Evolutionary conservation across 495 filamentous ascomycete genomes (phyloP), one percentile per base, ranked within the genome.

Genomic region (Apiosordaria backusii): DNA sequence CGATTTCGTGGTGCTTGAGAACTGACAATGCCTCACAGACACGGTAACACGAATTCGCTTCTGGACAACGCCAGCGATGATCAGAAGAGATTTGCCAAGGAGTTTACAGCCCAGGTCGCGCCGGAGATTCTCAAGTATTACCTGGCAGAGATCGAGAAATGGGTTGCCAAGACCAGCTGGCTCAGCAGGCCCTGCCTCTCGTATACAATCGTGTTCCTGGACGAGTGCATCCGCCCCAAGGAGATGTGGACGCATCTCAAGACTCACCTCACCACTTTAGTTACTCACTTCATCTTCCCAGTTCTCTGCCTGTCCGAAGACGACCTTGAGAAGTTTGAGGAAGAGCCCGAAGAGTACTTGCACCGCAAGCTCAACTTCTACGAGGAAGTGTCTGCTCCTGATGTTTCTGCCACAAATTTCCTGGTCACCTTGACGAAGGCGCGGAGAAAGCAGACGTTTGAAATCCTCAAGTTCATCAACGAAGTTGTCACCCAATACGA

Each of bases 311-410:
- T 97, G 68, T 89, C 90, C 21, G 88, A 93, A 62, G 94, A 97
- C 60, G 95, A 99, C 64, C 84, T 98, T 50, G 94, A 97, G 74
- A 86, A 96, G 58, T 99, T 99, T 74, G 88, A 96, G 72, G 86
- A 89, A 4, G 94, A 99, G 68, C 95, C 95, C 1, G 90, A 93
- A 54, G 95, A 99, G 73, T 99, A 98, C 73, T 85, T 99, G 19
- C 95, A 97, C 79, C 88, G 94, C 57, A 98, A 98, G 77, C 79
- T 99, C 58, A 98, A 98, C 77, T 98, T 91, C 76, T 99, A 96
- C 74, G 95, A 99, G 79, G 95, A 99, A 72, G 92, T 96, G 16
- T 94, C 96, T 0, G 89, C 95, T 16, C 95, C 95, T 5, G 95
- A 99, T 77, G 92, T 98, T 64, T 93, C 96, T 4, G 95, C 96